Base-by-base conservation (phyloP, 2,329 filamentous ascomycete genomes). In the Penicillium olsonii region DNA sequence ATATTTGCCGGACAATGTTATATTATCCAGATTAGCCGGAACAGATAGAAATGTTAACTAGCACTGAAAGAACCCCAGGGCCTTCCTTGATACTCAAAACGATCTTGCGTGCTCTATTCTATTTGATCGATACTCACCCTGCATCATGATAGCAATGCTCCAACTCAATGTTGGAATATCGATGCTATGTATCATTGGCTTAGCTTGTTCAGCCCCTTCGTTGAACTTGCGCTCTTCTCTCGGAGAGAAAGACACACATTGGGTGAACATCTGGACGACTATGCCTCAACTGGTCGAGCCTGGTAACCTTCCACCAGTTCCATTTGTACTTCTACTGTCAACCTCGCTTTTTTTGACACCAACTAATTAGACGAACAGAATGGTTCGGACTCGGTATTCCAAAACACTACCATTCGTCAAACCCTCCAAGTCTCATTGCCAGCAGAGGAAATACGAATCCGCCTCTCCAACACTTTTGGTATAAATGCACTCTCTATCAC, bases 221-320 rank as follows among this genome's bases (percentile, higher is more conserved):
- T 8, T 24, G 22, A 8, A 24, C 22, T 5, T 8, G 22, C 22
- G 22, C 22, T 4, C 5, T 8, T 4, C 5, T 4, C 8, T 24
- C 4, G 10, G 1, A 22, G 37, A 2, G 1, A 15, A 8, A 34
- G 15, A 39, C 4, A 34, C 26, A 2, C 78, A 81, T 53, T 87
- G 84, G 83, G 75, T 85, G 12, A 78, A 80, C 54, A 83, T 80
- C 2, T 87, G 84, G 84, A 79, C 81, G 0, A 75, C 82, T 2
- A 87, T 87, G 84, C 83, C 84, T 0, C 84, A 87, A 62, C 69
- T 85, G 34, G 82, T 82, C 1, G 84, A 87, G 60, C 78, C 76
- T 9, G 73, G 69, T 39, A 87, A 87, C 55, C 73, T 87, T 17
- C 84, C 84, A 9, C 79, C 80, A 0, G 64, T 76, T 2, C 81